Evolutionary conservation across 176 grass and related monocot genomes (phyloP).

Genomic region (Luzula sylvatica): DNA sequence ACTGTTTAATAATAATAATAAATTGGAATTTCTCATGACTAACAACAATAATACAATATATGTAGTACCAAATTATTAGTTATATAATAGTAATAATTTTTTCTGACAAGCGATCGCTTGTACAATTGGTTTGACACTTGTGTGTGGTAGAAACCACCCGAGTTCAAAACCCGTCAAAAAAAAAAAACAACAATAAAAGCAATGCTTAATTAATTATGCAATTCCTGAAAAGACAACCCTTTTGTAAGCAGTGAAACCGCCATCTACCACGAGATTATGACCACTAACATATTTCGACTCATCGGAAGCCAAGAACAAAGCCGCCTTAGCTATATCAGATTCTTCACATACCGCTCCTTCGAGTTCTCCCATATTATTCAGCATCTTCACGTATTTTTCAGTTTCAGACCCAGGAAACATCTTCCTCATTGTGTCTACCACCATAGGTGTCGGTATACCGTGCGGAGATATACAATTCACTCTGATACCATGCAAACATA

Average conservation of each 20-base stretch:
- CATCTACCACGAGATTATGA: conserved; percentile 65
- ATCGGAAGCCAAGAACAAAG: conserved; percentile 50
- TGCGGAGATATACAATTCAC: conserved; percentile 60
- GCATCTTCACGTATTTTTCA: background rate
- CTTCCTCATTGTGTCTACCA: background rate
- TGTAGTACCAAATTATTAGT: no score
- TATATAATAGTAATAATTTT: no score
- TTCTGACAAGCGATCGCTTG: no score
- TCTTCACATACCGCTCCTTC: conserved; percentile 24
- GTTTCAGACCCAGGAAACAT: background rate
- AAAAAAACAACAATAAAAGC: no score
- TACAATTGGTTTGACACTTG: no score
- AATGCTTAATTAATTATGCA: no score
- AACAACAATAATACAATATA: no score
- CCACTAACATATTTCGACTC: conserved; percentile 45
- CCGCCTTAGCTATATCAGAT: conserved; percentile 35
- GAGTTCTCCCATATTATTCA: conserved; percentile 22
- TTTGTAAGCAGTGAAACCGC: conserved; percentile 28
- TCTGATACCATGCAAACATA: conserved; percentile 36
- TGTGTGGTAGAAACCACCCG: no score
- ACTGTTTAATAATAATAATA: no score
- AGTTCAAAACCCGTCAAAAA: no score
- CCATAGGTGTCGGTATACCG: conserved; percentile 29
- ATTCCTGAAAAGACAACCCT: background rate
- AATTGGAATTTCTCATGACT: no score